Evolutionary conservation across 2,329 filamentous ascomycete genomes (phyloP).

Genomic region (Stagonosporopsis rhizophila): DNA sequence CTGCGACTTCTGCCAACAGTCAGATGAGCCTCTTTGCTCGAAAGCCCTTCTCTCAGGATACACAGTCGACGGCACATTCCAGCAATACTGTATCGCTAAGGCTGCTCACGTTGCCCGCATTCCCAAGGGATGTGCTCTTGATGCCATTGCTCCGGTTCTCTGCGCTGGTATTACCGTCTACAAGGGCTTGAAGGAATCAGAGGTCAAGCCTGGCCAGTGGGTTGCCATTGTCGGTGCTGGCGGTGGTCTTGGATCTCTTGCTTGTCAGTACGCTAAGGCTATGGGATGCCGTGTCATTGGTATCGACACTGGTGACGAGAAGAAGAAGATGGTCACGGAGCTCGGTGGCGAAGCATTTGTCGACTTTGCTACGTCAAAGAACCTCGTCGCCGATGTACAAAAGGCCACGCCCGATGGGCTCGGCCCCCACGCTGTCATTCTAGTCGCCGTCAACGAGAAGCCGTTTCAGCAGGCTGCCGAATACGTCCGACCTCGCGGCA

Average conservation of each 20-base stretch:
- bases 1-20: slow-evolving; percentile 82
- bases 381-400: slow-evolving; percentile 85
- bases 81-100: slow-evolving; percentile 89
- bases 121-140: slow-evolving; percentile 77
- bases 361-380: slow-evolving; percentile 78
- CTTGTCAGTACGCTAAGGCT: slow-evolving; percentile 86
- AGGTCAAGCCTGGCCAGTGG: slow-evolving; percentile 73
- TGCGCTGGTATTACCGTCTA: slow-evolving; percentile 90
- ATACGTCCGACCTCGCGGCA: slow-evolving; percentile 84
- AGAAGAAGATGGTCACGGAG: slow-evolving; percentile 70
- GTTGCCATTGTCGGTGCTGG: slow-evolving; percentile 88
- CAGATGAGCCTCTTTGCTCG: slow-evolving; percentile 83
- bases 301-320: slow-evolving; percentile 84
- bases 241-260: slow-evolving; percentile 80
- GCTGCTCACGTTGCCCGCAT: slow-evolving; percentile 84
- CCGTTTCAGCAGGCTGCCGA: slow-evolving; percentile 93
- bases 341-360: slow-evolving; percentile 78
- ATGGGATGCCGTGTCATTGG: slow-evolving; percentile 85
- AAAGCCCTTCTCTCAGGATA: slow-evolving; percentile 82
- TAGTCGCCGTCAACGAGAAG: slow-evolving; percentile 86
- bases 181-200: slow-evolving; percentile 88
- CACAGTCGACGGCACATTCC: slow-evolving; percentile 91
- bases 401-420: slow-evolving; percentile 78
- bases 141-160: slow-evolving; percentile 78
- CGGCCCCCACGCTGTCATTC: slow-evolving; percentile 85